Base-by-base conservation (phyloP, 441 rosid genomes). In the Erodium trifolium region DNA sequence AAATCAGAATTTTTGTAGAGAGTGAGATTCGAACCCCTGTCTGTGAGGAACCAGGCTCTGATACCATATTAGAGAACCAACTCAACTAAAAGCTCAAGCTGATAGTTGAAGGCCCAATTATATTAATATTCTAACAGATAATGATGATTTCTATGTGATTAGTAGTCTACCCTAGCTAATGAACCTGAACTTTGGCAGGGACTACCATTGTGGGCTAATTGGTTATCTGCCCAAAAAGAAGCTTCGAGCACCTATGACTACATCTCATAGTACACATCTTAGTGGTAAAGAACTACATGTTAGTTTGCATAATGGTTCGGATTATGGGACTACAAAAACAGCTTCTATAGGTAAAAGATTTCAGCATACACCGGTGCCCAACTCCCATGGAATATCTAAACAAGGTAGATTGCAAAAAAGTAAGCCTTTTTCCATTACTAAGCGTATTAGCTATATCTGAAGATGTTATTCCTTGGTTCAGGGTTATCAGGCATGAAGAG, bases 201-300 rank as follows among this genome's bases (percentile, higher is more conserved):
- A 79, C 72, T 82, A 76, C 77, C 90, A 88, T 82, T 92, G 93
- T 75, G 87, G 80, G 71, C 82, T 90, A 74, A 84, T 94, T 75
- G 99, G 99, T 31, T 92, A 94, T 81, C 85, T 69, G 70, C 80
- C 68, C 45, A 70, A 9, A n/a, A 91, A 76, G 77, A 92, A 79
- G 84, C 73, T 73, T 78, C 84, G 79, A 71, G 72, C 62, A 39
- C 57, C 72, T 27, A 71, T 39, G 71, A 1, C 9, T 41, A 64
- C 80, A 66, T 72, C 71, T 63, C 77, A 59, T 63, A 65, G 67
- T 70, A 71, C 73, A 37, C 73, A 72, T 73, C 74, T 71, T 69
- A 75, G 68, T 57, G 66, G 69, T 60, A 64, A 67, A 41, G 59
- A 70, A 69, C 82, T 74, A 66, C 79, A 83, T 70, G 75, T 71